Base-by-base conservation (phyloP, 2,329 filamentous ascomycete genomes). In the Periglandula ipomoeae region DNA sequence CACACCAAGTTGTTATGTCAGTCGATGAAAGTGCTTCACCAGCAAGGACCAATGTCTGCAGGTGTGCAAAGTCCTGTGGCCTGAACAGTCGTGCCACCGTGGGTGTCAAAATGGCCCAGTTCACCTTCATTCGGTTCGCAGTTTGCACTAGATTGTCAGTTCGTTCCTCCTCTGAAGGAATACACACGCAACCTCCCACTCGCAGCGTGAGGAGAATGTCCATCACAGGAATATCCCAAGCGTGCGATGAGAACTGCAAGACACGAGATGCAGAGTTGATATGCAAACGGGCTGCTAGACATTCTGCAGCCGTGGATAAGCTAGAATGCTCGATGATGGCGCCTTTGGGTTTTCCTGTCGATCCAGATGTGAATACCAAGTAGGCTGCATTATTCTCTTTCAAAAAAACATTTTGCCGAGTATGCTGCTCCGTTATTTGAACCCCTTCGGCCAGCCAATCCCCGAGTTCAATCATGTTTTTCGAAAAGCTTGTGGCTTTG, bases 291-390 rank as follows among this genome's bases (percentile, higher is more conserved):
- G 30, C n/a, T 3, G 19, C 17, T 20, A 30, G 13, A 39, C 44
- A 38, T 5, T 42, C 26, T 10, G 44, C 26, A 19, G 41, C 50
- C 24, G 40, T 46, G 5, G 35, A 34, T 15, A 56, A 26, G 20
- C 48, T 44, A 17, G 23, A 22, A 34, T 60, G 58, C 9, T 54
- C 47, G 32, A 57, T 44, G 3, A 59, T 48, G 11, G 57, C 51
- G 10, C 52, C 55, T 23, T 59, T 58, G 13, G 59, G 58, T 3
- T 50, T 57, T 3, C 53, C 52, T 5, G 58, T 57, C 7, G 44
- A 51, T 2, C 57, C 57, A 6, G 54, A 55, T 3, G 51, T 55
- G 34, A 59, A 60, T 1, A 60, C 22, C 2, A 55, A 23, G 37
- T 58, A 60, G 1, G 55, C 51, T 9, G 50, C 43, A 10, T 55